A percentile compares a stretch with the other conserved stretches of the same genome.
phyloP scores from a whole-genome alignment of 2,329 filamentous ascomycete species.

The Curvularia hawaiiensis region DNA sequence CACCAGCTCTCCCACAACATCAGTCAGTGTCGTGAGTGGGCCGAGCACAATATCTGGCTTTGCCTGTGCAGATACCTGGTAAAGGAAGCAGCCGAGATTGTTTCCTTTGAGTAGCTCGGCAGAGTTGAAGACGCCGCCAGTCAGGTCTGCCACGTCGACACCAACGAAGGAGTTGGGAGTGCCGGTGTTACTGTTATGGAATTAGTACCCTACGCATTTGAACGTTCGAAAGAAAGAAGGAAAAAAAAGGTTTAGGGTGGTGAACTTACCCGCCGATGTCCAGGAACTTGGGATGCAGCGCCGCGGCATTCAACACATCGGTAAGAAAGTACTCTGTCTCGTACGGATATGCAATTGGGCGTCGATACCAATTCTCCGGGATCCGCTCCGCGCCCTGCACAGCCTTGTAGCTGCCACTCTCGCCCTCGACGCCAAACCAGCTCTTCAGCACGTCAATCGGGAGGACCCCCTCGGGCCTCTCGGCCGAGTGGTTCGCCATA shows the following conservation, averaged over 20 bases:
- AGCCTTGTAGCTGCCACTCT: conserved; percentile 22
- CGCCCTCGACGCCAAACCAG: conserved; percentile 30
- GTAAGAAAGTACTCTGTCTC: conserved; percentile 28
- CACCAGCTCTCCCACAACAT: conserved; percentile 21
- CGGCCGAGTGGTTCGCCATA: conserved; percentile 33
- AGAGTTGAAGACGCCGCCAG: conserved; percentile 24
- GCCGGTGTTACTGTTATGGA: conserved; percentile 24
- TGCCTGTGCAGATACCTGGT: conserved; percentile 26
- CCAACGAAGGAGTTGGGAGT: conserved; percentile 30
- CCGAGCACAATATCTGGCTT: conserved; percentile 30
- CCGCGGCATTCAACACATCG: conserved; percentile 24
- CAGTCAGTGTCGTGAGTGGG: conserved; percentile 18
- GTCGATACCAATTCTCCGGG: conserved; percentile 23
- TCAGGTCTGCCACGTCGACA: conserved; percentile 23
- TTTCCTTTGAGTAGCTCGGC: conserved; percentile 24
- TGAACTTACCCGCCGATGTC: conserved; percentile 24
- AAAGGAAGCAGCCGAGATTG: conserved; percentile 26
- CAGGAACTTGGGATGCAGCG: conserved; percentile 31
- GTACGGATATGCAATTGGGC: conserved; percentile 30
- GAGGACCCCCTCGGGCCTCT: conserved; percentile 22
- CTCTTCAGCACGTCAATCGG: conserved; percentile 27
- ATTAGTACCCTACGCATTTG: no score
- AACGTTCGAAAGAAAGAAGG: neutral
- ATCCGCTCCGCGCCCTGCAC: conserved; percentile 27
- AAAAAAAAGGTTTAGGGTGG: no score